Conservation (phyloP, 257 asterid genomes). For the Salvia hispanica region DNA sequence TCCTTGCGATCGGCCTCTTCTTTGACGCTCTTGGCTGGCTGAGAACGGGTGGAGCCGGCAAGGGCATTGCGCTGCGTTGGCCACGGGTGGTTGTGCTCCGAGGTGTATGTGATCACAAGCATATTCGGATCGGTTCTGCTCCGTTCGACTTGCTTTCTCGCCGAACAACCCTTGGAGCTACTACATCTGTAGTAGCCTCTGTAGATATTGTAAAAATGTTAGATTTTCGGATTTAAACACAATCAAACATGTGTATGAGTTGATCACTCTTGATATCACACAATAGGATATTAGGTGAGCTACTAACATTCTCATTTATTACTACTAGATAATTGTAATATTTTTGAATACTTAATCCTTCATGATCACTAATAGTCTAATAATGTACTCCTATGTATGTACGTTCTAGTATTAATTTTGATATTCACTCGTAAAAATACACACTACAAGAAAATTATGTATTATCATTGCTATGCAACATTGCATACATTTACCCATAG, state of each 20-base stretch:
- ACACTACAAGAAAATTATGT: not conserved
- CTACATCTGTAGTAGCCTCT: constrained; percentile 95
- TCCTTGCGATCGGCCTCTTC: not conserved
- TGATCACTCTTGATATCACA: no score
- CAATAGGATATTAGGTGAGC: no score
- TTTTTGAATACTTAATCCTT: no score
- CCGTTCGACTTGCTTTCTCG: constrained; percentile 90
- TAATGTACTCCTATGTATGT: not conserved
- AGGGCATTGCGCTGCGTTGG: constrained; percentile 91
- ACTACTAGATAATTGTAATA: not conserved
- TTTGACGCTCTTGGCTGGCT: constrained; percentile 40
- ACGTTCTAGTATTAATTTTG: not conserved
- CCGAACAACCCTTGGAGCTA: constrained; percentile 92
- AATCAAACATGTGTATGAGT: no score
- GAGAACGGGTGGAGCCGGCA: constrained; percentile 82
- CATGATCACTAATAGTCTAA: not conserved
- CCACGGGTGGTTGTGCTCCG: constrained; percentile 96
- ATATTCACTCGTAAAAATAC: no score
- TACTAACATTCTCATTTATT: no score
- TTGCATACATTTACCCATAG: no score
- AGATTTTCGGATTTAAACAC: not conserved
- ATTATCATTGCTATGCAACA: no score
- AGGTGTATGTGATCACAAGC: constrained; percentile 88
- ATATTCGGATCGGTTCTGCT: constrained; percentile 89
- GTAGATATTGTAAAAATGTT: not conserved